phyloP scores from a whole-genome alignment of 352 stramenopile genomes.

The Globisporangium paddicum region DNA sequence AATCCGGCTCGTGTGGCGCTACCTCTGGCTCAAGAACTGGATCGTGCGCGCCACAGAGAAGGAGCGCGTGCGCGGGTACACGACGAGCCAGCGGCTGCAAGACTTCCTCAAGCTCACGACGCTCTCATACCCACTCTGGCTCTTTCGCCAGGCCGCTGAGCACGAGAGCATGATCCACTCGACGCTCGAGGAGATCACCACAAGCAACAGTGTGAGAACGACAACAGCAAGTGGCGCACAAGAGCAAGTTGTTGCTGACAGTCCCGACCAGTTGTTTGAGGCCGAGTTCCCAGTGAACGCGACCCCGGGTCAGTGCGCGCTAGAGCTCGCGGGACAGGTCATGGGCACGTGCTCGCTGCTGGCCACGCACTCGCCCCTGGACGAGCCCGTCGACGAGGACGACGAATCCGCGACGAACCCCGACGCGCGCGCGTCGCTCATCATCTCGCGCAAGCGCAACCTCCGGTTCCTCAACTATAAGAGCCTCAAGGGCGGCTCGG shows the following conservation, averaged over 20 bases:
- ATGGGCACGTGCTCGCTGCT: slow-evolving; percentile 56
- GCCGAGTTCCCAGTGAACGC: slow-evolving; percentile 69
- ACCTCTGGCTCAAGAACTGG: slow-evolving; percentile 84
- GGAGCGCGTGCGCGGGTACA: slow-evolving; percentile 64
- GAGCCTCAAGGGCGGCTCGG: slow-evolving; percentile 48
- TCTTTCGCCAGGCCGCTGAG: slow-evolving; percentile 74
- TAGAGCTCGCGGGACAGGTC: slow-evolving; percentile 63
- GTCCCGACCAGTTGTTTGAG: slow-evolving; percentile 43
- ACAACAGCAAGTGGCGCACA: background rate
- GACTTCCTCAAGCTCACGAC: slow-evolving; percentile 70
- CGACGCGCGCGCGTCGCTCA: slow-evolving; percentile 8
- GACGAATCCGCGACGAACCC: slow-evolving; percentile 13
- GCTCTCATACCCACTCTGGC: slow-evolving; percentile 54
- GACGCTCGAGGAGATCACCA: slow-evolving; percentile 51
- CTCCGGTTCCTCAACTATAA: slow-evolving; percentile 59
- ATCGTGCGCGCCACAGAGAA: slow-evolving; percentile 73
- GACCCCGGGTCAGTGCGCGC: slow-evolving; percentile 58
- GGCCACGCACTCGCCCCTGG: slow-evolving; percentile 27
- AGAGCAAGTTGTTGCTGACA: slow-evolving; percentile 3
- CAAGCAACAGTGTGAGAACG: background rate
- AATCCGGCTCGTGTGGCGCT: slow-evolving; percentile 77
- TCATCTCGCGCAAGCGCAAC: slow-evolving; percentile 22
- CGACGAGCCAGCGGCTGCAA: slow-evolving; percentile 53
- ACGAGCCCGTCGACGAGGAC: background rate
- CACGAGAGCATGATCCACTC: slow-evolving; percentile 67